These are phyloP conservation scores for Nymphaea colorata DNA, from an alignment of 164 flowering plant species.

Conservation along the genomic window DNA sequence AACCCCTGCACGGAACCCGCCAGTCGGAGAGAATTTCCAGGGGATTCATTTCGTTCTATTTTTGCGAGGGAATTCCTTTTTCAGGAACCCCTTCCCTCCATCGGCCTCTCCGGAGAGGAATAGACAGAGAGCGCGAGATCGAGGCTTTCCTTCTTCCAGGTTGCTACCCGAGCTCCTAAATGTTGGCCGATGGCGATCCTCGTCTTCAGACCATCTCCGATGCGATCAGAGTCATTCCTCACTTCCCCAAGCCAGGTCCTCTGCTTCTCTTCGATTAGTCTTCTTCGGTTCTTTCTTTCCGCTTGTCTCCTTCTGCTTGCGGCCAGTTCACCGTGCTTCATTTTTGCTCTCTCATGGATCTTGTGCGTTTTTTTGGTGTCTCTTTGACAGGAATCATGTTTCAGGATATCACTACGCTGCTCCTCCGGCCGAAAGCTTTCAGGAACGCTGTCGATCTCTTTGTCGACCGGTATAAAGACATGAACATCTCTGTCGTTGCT, in stretches of 20 bases:
- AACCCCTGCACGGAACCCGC: too few relatives aligned
- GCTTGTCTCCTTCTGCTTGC: conserved; percentile 1
- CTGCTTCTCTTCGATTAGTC: neutral
- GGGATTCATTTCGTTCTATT: too few relatives aligned
- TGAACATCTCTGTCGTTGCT: conserved; percentile 83
- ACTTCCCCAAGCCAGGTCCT: conserved; percentile 80
- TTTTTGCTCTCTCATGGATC: conserved; percentile 1
- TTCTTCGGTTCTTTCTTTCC: conserved; percentile 1
- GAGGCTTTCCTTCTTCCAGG: too few relatives aligned
- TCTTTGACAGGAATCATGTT: conserved; percentile 68
- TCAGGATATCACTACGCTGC: conserved; percentile 84
- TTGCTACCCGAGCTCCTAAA: too few relatives aligned
- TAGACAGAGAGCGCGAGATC: too few relatives aligned
- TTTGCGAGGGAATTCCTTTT: too few relatives aligned
- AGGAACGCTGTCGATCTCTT: conserved; percentile 78
- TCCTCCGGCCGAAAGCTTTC: conserved; percentile 69
- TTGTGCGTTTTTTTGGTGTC: neutral
- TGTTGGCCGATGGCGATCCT: conserved; percentile 42
- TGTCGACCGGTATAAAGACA: conserved; percentile 74
- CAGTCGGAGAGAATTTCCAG: too few relatives aligned
- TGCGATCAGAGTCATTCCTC: conserved; percentile 64
- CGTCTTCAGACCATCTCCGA: conserved; percentile 50
- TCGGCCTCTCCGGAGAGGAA: too few relatives aligned
- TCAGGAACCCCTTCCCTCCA: too few relatives aligned
- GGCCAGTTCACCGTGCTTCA: neutral